Evolutionary conservation across 306 rosid genomes (phyloP), one percentile per base, ranked within the genome.

Genomic region (Senna tora): DNA sequence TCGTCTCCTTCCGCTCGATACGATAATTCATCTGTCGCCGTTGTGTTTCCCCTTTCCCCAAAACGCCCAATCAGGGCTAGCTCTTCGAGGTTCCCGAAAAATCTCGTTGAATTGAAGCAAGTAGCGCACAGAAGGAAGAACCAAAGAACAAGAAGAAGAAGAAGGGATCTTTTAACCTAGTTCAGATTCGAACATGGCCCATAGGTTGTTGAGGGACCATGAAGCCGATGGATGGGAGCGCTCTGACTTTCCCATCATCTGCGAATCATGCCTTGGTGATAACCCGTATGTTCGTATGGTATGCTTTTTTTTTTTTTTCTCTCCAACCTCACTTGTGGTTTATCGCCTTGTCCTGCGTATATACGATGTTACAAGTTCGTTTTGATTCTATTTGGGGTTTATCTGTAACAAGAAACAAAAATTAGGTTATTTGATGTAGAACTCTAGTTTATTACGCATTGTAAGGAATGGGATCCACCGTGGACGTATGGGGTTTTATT

Each of bases 151-250:
- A n/a, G n/a, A n/a, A n/a, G n/a, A n/a, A n/a, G n/a, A n/a, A n/a
- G 19, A 10, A 65, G 32, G 14, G 34, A 33, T 20, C 42, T 42
- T 65, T 33, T 20, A 7, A 53, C 41, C 61, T 7, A 57, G 32
- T 49, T 32, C 53, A 11, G 53, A 51, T 57, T 39, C 5, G 5
- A 64, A 0, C 72, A 85, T 85, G 89, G 89, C 87, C 52, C 89
- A 85, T 53, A 51, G 89, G 47, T 67, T 85, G 80, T 78, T 85
- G 8, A 80, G 89, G 41, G 85, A 85, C 51, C 87, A 74, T n/a
- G 83, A 85, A 73, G 89, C 87, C 9, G 89, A 85, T 6, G 89
- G 89, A 10, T 85, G 89, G 89, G 89, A 85, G 4, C 85, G 89
- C 16, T 82, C 89, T 28, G 89, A 85, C 28, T 85, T 85, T 62